A percentile compares a stretch with the other conserved stretches of the same genome.
These are phyloP conservation scores for Nemania sp. DNA, from an alignment of 2,329 filamentous ascomycete species.

Conservation along the genomic window DNA sequence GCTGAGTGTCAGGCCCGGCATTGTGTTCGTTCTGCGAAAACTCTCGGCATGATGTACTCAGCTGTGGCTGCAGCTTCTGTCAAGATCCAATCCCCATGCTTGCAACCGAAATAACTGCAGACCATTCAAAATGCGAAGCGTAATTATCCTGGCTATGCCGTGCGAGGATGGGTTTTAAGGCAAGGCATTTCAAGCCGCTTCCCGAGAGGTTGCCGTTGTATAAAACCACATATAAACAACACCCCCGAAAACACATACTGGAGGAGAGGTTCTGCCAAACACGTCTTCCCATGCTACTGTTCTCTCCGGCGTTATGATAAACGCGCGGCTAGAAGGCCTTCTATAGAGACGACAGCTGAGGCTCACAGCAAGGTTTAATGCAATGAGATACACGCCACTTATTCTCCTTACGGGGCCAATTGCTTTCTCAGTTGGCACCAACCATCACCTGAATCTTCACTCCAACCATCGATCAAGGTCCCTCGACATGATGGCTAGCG, in stretches of 20 bases:
- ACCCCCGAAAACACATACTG: too few relatives aligned
- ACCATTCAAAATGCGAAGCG: background rate
- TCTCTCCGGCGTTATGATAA: too few relatives aligned
- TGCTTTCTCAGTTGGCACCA: background rate
- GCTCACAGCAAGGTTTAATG: background rate
- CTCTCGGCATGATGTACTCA: background rate
- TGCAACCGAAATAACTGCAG: background rate
- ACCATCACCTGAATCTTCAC: background rate
- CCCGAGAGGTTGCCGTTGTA: too few relatives aligned
- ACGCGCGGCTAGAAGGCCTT: too few relatives aligned
- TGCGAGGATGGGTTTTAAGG: background rate
- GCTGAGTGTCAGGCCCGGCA: background rate
- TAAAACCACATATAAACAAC: background rate
- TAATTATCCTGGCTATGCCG: background rate
- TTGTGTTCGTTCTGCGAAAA: background rate
- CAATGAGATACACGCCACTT: slow-evolving; percentile 1
- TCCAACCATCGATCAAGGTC: background rate
- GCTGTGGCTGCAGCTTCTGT: background rate
- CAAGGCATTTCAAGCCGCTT: background rate
- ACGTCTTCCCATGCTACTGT: background rate
- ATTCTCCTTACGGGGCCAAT: background rate
- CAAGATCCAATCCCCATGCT: background rate
- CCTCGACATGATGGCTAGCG: background rate
- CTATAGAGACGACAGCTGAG: background rate
- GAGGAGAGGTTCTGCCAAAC: too few relatives aligned